A percentile compares a stretch with the other conserved stretches of the same genome.
phyloP scores from a whole-genome alignment of 2,329 filamentous ascomycete genomes.

The Talaromyces albobiverticillius region DNA sequence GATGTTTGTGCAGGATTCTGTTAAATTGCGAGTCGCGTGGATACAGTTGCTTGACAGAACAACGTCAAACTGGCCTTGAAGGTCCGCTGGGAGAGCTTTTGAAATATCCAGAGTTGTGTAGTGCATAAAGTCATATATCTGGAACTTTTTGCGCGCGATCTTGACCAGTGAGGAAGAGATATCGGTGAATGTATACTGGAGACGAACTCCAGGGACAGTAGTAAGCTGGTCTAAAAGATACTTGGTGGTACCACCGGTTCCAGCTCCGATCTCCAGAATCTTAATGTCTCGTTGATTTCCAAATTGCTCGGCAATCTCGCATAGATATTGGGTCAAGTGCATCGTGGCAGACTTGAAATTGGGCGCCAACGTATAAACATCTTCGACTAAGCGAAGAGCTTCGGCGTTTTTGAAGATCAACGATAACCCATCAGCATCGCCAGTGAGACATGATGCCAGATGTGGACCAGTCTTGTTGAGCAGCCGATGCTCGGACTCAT shows the following conservation, averaged over 20 bases:
- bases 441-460: constrained; percentile 33
- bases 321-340: background rate
- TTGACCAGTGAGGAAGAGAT: background rate
- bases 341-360: background rate
- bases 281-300: background rate
- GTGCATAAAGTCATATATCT: background rate
- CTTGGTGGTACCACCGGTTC: background rate
- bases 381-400: constrained; percentile 26
- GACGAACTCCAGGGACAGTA: background rate
- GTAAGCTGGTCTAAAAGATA: background rate
- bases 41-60: background rate
- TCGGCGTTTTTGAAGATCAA: constrained; percentile 34
- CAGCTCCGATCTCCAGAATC: constrained; percentile 6
- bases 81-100: background rate
- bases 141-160: background rate
- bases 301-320: background rate
- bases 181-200: constrained; percentile 5
- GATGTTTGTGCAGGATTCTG: background rate
- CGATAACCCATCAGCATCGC: constrained; percentile 30
- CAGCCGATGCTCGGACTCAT: constrained; percentile 28
- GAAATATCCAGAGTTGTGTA: constrained; percentile 1
- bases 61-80: background rate
- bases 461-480: constrained; percentile 26
- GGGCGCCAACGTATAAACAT: constrained; percentile 32
- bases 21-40: background rate